Evolutionary conservation across 129 eudicot genomes (phyloP).

Genomic region (Flaveria linearis): DNA sequence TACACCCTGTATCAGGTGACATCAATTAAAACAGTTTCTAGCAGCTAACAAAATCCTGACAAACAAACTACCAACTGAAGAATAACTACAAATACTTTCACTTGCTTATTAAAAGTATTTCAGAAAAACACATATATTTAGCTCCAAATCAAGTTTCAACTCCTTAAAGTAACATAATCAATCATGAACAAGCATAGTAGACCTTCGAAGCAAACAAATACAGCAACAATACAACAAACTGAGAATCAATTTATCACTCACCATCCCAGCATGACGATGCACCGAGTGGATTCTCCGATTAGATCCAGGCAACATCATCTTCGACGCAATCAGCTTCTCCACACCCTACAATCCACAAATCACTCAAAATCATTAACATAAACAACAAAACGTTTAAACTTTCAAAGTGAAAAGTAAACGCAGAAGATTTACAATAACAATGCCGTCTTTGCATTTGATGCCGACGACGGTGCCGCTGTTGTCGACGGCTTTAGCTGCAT

Average conservation of each 20-base stretch:
- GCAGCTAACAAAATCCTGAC: background rate
- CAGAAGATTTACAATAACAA: conserved; percentile 59
- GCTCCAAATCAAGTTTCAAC: no score
- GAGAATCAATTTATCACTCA: conserved; percentile 16
- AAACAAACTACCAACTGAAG: background rate
- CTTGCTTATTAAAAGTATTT: background rate
- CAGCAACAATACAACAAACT: conserved; percentile 12
- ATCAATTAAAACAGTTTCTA: conserved; percentile 7
- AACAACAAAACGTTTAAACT: background rate
- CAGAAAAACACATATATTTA: background rate
- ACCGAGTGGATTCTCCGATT: conserved; percentile 92
- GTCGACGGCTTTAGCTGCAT: conserved; percentile 98
- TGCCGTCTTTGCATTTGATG: conserved; percentile 95
- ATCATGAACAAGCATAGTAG: background rate
- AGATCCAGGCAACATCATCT: conserved; percentile 99
- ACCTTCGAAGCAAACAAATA: background rate
- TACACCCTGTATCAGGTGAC: conserved; percentile 59
- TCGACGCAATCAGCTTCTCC: conserved; percentile 93
- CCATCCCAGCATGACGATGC: conserved; percentile 99
- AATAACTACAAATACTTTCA: background rate
- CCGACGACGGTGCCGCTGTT: conserved; percentile 97
- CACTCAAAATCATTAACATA: background rate
- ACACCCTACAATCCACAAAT: conserved; percentile 62
- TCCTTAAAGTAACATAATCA: background rate
- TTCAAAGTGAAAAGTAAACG: background rate